Evolutionary conservation across 2,329 filamentous ascomycete genomes (phyloP), one percentile per base, ranked within the genome.

Genomic region (Verticillium isaacii): DNA sequence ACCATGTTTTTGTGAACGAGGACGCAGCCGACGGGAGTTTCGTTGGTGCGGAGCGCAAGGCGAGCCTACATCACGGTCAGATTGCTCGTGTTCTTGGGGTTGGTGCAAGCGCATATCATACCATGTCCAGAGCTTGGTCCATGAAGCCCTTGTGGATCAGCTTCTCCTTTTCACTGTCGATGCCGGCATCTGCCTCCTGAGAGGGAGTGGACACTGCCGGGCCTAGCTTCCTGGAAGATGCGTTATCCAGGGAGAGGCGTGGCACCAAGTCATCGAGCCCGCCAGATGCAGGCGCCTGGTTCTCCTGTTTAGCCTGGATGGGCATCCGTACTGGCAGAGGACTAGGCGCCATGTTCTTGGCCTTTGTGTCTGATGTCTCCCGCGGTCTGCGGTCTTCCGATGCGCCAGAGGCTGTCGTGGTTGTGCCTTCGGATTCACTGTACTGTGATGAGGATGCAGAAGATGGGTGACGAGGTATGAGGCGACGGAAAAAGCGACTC

Each of bases 21-120:
- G 36, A 99, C 93, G 75, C 95, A 99, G 57, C 95, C 96, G 23
- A 99, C 95, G 1, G 95, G 95, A 1, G 96, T 98, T 78, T 99
- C 95, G 68, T 96, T 93, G 64, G 86, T 91, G 68, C 81, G 80
- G 57, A 99, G 85, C 25, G 96, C 95, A 66, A 92, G 85, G 70
- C 94, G 89, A 62, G 93, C 95, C 92, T 96, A 61, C 7, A 14
- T 58, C 17, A 17, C 32, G 54, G 55, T 61, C 59, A 59, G 66
- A 72, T 68, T 74, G 70, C 17, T 56, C 23, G 15, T 9, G 14
- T 15, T 14, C 14, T 34, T 52, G 7, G 73, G 80, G 69, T 12
- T 19, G 2, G n/a, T 19, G 11, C 9, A 5, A 25, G 45, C 19
- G 19, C 45, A 23, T 7, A 3, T 7, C 29, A 56, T 78, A 94